These are phyloP conservation scores for Aphanomyces invadans DNA, from an alignment of 352 stramenopile species.

Conservation along the genomic window DNA sequence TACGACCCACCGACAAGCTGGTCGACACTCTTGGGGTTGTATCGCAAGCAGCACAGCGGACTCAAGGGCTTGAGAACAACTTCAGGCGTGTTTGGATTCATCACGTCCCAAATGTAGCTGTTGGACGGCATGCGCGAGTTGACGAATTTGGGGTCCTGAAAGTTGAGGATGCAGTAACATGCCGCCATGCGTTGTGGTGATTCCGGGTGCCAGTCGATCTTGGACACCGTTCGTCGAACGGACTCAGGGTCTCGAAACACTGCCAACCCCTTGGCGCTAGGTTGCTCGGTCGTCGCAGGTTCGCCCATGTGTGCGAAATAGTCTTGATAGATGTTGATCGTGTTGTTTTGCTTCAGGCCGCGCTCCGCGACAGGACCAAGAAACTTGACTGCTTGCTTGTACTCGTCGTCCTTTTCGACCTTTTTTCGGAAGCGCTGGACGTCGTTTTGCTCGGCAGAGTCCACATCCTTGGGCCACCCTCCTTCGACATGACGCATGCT, in stretches of 20 bases:
- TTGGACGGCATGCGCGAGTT: conserved; percentile 67
- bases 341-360: conserved; percentile 97
- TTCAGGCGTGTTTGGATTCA: conserved; percentile 95
- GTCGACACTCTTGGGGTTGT: conserved; percentile 95
- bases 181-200: conserved; percentile 93
- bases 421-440: conserved; percentile 96
- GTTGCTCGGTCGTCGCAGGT: conserved; percentile 89
- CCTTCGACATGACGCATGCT: conserved; percentile 94
- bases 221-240: conserved; percentile 90
- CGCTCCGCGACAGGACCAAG: conserved; percentile 88
- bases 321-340: conserved; percentile 97
- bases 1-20: conserved; percentile 93
- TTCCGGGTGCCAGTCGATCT: conserved; percentile 97
- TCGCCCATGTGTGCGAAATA: conserved; percentile 91
- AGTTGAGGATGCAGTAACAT: conserved; percentile 94
- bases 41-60: conserved; percentile 89
- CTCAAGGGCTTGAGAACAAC: conserved; percentile 85
- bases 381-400: conserved; percentile 90
- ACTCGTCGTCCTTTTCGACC: conserved; percentile 96
- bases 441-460: conserved; percentile 93
- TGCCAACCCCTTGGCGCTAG: conserved; percentile 92
- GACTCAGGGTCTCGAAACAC: conserved; percentile 94
- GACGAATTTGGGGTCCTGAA: conserved; percentile 92
- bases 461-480: conserved; percentile 96
- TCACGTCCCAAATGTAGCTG: conserved; percentile 95